Evolutionary conservation across 495 filamentous ascomycete species (phyloP).

Genomic region (Podospora tetraspora): DNA sequence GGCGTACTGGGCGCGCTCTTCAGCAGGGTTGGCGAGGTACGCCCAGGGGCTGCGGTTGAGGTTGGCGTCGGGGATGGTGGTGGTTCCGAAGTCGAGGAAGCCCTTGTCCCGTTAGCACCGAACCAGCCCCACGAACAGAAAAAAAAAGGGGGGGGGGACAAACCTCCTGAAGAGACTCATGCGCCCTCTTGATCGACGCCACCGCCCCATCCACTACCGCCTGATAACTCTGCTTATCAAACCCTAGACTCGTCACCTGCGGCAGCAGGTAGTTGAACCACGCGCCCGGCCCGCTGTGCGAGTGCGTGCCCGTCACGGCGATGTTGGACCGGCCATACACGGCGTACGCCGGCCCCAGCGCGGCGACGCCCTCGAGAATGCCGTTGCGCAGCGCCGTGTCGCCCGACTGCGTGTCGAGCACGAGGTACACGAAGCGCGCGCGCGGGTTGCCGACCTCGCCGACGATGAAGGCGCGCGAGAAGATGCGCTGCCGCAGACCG

Average conservation of each 20-base stretch:
- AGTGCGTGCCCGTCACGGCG: constrained; percentile 89
- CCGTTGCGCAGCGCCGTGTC: constrained; percentile 88
- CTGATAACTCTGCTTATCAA: constrained; percentile 81
- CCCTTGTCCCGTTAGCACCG: constrained; percentile 41
- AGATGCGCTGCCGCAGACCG: constrained; percentile 82
- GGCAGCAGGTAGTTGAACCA: constrained; percentile 97
- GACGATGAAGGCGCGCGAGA: constrained; percentile 87
- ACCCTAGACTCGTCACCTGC: constrained; percentile 86
- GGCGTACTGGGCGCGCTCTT: constrained; percentile 66
- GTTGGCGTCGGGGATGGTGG: constrained; percentile 75
- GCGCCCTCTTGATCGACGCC: constrained; percentile 74
- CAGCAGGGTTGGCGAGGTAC: constrained; percentile 81
- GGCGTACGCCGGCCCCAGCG: constrained; percentile 61
- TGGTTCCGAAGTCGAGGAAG: constrained; percentile 64
- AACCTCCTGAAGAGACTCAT: constrained; percentile 56
- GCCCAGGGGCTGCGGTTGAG: constrained; percentile 87
- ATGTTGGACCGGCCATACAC: constrained; percentile 79
- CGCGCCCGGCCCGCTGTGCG: constrained; percentile 84
- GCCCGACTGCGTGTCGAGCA: constrained; percentile 81
- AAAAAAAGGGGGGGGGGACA: not conserved
- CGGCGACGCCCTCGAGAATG: constrained; percentile 65
- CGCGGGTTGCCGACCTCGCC: constrained; percentile 58
- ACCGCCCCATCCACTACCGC: constrained; percentile 87
- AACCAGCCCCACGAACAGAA: not conserved
- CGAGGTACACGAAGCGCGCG: constrained; percentile 81